Evolutionary conservation across 2,329 filamentous ascomycete species (phyloP), one percentile per base, ranked within the genome.

Genomic region (Aspergillus sp.): DNA sequence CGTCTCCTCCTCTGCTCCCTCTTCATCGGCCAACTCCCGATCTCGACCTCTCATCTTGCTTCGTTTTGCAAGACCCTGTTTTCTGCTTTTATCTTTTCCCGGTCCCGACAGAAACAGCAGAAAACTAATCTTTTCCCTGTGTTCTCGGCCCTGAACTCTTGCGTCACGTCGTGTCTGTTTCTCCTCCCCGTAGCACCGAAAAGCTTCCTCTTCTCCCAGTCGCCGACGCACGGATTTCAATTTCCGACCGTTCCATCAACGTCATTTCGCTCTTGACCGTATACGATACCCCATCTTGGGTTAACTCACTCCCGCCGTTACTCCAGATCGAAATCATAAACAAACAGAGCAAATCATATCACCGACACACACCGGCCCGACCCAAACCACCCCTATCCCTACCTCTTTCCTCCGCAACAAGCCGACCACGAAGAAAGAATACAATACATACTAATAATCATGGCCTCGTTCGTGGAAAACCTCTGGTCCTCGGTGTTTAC

Each of bases 401-500:
- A 19, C 19, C 19, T 19, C 19, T 19, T 19, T 19, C 34, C 40
- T 34, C 33, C 47, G 37, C 30, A 10, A 38, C 7, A 38, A 28
- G 7, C 36, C 36, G 29, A 39, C 37, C 42, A 37, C 28, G 36
- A 39, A 41, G 9, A 44, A 29, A 44, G 8, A 27, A 33, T 32
- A 28, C 27, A 37, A 32, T 11, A 28, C 5, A 34, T 13, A 32
- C 33, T 31, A 5, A 9, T 3, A 45, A 53, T 40, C 50, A 74
- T 74, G 70, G 64, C 64, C 33, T 69, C 65, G 54, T 84, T 84
- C 68, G 59, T 94, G 50, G 76, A 82, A 61, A 81, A 90, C 54
- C 85, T 96, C 48, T 95, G 89, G 86, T 80, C 86, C 63, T 94
- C 88, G 61, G 83, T 97, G 75, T 96, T 97, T 77, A 93, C 86